Evolutionary conservation across 331 rosid genomes (phyloP).

Genomic region (Pyrus hybrid): DNA sequence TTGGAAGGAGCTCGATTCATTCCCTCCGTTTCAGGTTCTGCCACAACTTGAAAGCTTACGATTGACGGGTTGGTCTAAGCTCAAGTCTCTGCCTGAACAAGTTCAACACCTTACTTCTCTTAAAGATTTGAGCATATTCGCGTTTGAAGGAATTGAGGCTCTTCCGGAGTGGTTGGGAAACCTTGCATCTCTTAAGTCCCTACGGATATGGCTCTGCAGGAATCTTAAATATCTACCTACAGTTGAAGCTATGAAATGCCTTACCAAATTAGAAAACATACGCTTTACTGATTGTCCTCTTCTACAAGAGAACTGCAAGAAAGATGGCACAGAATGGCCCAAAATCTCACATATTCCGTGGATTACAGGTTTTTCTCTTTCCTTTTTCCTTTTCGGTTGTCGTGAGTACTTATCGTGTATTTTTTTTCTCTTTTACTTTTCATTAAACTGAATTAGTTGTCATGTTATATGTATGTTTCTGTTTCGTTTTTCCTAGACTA

Average conservation of each 20-base stretch:
- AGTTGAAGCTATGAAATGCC: not conserved
- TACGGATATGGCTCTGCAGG: rapidly evolving
- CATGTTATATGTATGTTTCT: too few relatives aligned
- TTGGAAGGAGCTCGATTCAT: not conserved
- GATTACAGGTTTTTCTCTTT: not conserved
- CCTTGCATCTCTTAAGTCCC: not conserved
- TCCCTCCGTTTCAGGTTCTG: not conserved
- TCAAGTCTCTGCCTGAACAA: not conserved
- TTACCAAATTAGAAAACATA: rapidly evolving
- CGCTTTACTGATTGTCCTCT: not conserved
- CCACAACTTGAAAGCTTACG: not conserved
- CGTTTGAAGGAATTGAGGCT: not conserved
- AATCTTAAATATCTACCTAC: not conserved
- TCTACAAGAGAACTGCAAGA: not conserved
- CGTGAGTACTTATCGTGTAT: too few relatives aligned
- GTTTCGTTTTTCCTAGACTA: too few relatives aligned
- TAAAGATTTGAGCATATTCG: not conserved
- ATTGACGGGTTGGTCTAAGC: not conserved
- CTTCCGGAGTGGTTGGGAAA: not conserved
- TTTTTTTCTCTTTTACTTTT: too few relatives aligned
- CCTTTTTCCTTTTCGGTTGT: too few relatives aligned
- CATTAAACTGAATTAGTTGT: too few relatives aligned
- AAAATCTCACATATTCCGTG: not conserved
- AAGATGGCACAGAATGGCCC: not conserved
- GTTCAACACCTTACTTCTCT: not conserved